Conservation (phyloP, 345 rosid species). For the Punica granatum region DNA sequence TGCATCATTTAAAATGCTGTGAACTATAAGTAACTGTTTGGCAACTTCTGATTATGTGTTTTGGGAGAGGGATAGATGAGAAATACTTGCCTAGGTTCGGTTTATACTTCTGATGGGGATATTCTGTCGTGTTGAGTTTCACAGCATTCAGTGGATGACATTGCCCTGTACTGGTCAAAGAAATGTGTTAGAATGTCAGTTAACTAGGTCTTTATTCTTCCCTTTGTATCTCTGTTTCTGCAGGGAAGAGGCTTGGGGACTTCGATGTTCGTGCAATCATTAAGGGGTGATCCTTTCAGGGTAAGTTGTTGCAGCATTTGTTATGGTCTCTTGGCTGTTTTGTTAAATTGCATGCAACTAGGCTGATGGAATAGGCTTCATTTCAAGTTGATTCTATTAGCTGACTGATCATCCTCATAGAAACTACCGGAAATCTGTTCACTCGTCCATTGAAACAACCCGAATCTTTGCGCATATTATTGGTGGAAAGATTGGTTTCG, state of each 20-base stretch:
- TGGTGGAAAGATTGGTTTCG: background rate
- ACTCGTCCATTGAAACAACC: background rate
- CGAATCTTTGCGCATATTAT: background rate
- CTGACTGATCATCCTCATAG: background rate
- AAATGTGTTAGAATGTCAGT: too few relatives aligned
- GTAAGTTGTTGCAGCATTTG: slow-evolving; percentile 33
- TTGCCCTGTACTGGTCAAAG: too few relatives aligned
- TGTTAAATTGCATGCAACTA: background rate
- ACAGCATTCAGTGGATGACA: background rate
- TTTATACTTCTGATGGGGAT: background rate
- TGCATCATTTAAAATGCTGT: background rate
- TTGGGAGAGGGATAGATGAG: background rate
- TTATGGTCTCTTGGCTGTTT: background rate
- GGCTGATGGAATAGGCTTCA: background rate
- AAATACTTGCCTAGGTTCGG: background rate
- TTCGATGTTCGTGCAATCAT: slow-evolving; percentile 85
- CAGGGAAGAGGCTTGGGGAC: slow-evolving; percentile 57
- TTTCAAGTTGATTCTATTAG: background rate
- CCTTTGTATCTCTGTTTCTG: background rate
- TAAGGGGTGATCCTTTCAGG: slow-evolving; percentile 90
- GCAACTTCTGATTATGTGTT: background rate
- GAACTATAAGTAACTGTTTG: background rate
- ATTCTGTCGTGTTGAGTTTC: background rate
- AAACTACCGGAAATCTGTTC: too few relatives aligned
- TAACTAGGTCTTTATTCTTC: background rate